Evolutionary conservation across 148 eudicot genomes (phyloP), one percentile per base, ranked within the genome.

Genomic region (Spergularia bocconei): DNA sequence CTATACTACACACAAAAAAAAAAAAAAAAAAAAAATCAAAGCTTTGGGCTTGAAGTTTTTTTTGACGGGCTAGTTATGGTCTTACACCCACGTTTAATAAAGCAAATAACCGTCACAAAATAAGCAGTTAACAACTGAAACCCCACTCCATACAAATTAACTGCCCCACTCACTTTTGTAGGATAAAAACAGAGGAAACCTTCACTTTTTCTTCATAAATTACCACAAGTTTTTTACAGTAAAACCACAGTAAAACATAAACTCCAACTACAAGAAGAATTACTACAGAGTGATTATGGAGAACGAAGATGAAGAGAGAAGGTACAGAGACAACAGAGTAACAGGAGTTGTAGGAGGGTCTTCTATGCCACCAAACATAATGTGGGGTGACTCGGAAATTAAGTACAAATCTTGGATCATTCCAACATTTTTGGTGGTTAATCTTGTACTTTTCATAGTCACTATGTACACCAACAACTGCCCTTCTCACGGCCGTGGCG

Each of bases 381-480:
- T 61, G 54, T 62, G 75, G 75, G 66, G 71, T 33, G 82, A 75
- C 5, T 47, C 23, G 1, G 91, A 91, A 0, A 56, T 66, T 7
- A 84, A 79, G 15, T 90, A 92, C 92, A 79, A 76, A 10, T 80
- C 95, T 11, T 92, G 97, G 97, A 23, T 90, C 54, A 82, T 90
- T n/a, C 97, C 97, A 0, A 19, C 85, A 67, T 60, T 90, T 20
- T 83, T 85, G 0, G 83, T 85, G 14, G 82, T 82, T 13, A 88
- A 88, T 62, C 51, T 92, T n/a, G 88, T 79, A 4, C 36, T 92
- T 54, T 92, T 92, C 76, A 56, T 88, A 0, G 54, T 88, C 0
- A 75, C 61, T 8, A 84, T 92, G 95, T 88, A 77, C 47, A 52
- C 87, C 7, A 92, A 92, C 63, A 80, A 92, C 48, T 92, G 97